Evolutionary conservation across 2,329 filamentous ascomycete species (phyloP), one percentile per base, ranked within the genome.

Genomic region (Mycosphaerella sp.): DNA sequence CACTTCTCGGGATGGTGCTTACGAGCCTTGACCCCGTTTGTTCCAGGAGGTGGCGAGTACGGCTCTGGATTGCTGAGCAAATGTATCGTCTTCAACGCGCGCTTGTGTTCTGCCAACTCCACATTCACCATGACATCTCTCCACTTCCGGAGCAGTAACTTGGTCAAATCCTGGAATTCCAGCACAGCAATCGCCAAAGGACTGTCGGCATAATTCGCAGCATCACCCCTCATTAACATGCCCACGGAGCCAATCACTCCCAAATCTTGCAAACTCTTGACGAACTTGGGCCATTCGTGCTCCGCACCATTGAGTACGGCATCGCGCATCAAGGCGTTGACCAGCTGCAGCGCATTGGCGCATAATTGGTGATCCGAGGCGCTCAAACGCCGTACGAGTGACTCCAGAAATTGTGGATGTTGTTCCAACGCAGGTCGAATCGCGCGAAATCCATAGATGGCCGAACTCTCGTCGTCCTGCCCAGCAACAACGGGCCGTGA

Each of bases 311-410:
- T 84, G 29, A 87, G 86, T 48, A 97, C 84, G 4, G 90, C 87
- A 70, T 98, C 93, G 49, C 93, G 82, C 76, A 97, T 95, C 45
- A 98, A 78, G 0, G 92, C 89, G 69, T 98, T 98, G 71, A 98
- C 89, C 54, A 98, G 78, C 77, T 95, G 93, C 51, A 98, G 78
- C 1, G 93, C 89, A 73, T 96, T 97, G 60, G 90, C 92, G 73
- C 93, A 97, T 31, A 98, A 80, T 3, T 91, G 88, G 73, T 98
- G 93, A 70, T 98, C 93, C 44, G 91, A 92, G 14, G 90, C 95
- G 56, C 91, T 89, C 55, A 98, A 79, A 69, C 95, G 87, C 67
- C 86, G 87, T 59, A 98, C 90, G 50, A 97, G 85, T 70, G 95
- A 88, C 68, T 95, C 91, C 60, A 97, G 85, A 71, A 98, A 98